A percentile compares a stretch with the other conserved stretches of the same genome.
Conservation (phyloP, 805 yeast species). For the Pichia nanzhaoensis region DNA sequence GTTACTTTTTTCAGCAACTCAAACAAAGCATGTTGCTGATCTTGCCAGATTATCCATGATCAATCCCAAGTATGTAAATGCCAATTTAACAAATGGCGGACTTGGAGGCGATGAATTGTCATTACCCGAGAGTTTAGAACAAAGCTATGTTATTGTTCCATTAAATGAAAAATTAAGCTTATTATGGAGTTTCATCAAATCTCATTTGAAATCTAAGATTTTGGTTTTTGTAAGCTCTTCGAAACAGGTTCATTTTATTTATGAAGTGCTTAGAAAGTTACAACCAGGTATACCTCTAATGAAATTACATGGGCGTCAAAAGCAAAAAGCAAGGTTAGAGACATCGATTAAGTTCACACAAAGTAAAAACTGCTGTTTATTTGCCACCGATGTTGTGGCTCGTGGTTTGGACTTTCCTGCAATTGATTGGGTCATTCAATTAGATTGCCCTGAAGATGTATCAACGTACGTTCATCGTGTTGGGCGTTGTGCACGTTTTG, state of each 20-base stretch:
- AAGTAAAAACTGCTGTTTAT: constrained; percentile 72
- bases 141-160: constrained; percentile 66
- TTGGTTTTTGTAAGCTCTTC: constrained; percentile 82
- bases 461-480: constrained; percentile 89
- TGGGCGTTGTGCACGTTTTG: constrained; percentile 85
- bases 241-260: constrained; percentile 85
- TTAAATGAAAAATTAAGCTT: constrained; percentile 79
- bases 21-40: constrained; percentile 73
- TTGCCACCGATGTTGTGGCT: constrained; percentile 89
- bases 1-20: constrained; percentile 81
- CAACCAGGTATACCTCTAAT: constrained; percentile 88
- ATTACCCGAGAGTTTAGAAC: constrained; percentile 82
- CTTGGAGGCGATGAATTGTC: constrained; percentile 17
- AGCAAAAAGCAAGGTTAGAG: constrained; percentile 83
- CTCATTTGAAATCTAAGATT: constrained; percentile 74
- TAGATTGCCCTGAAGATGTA: constrained; percentile 86
- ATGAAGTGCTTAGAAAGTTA: constrained; percentile 76
- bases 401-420: constrained; percentile 91
- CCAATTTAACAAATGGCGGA: constrained; percentile 23
- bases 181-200: constrained; percentile 77
- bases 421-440: constrained; percentile 90
- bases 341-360: constrained; percentile 71
- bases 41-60: constrained; percentile 72
- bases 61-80: constrained; percentile 54
- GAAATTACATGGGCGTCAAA: constrained; percentile 85